A percentile compares a stretch with the other conserved stretches of the same genome.
phyloP scores from a whole-genome alignment of 2,329 filamentous ascomycete genomes.

The Nectriaceae sp. region DNA sequence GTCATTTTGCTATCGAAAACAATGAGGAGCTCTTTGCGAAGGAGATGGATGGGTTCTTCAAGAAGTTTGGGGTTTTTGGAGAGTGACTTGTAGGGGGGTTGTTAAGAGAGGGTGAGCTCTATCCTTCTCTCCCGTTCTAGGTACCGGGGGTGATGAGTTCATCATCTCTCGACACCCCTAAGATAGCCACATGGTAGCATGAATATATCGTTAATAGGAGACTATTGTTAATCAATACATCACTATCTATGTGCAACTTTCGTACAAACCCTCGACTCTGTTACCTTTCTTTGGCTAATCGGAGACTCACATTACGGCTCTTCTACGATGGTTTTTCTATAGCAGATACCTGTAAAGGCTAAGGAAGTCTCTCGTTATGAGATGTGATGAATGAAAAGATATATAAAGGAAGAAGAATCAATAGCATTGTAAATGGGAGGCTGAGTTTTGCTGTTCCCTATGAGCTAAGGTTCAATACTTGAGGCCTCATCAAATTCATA shows the following conservation, averaged over 20 bases:
- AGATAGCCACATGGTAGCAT: too few species aligned
- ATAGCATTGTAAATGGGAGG: too few species aligned
- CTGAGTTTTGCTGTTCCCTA: too few species aligned
- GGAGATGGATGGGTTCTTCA: constrained; percentile 8
- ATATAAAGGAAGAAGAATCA: too few species aligned
- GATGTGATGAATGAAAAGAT: too few species aligned
- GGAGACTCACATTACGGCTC: background rate
- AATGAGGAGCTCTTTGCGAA: constrained; percentile 33
- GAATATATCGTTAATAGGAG: too few species aligned
- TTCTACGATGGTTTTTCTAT: background rate
- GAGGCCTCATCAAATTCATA: too few species aligned
- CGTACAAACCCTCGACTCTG: background rate
- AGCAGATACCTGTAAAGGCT: too few species aligned
- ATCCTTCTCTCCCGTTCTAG: background rate
- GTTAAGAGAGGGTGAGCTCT: background rate
- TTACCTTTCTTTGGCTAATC: background rate
- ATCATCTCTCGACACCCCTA: background rate
- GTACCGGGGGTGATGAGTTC: background rate
- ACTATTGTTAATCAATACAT: too few species aligned
- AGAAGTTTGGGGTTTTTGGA: constrained; percentile 3
- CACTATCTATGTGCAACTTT: too few species aligned
- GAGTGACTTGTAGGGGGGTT: background rate
- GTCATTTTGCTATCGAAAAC: constrained; percentile 54
- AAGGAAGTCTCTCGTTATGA: too few species aligned
- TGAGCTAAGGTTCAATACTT: too few species aligned